phyloP scores from a whole-genome alignment of 192 early-diverging fungal species.

The Umbelopsis sp. region DNA sequence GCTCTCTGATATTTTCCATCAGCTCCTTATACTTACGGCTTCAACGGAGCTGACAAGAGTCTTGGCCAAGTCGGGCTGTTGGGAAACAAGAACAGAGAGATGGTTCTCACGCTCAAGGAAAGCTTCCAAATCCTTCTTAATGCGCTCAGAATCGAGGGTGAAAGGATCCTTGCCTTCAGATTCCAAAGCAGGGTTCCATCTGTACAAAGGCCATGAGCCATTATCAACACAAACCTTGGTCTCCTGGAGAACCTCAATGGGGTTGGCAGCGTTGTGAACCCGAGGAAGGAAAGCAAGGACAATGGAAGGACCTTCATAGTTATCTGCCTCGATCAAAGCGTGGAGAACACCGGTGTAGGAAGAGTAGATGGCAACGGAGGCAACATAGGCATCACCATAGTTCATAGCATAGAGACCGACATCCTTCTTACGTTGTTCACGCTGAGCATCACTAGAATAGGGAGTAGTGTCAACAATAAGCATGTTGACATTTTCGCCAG shows the following conservation, averaged over 20 bases:
- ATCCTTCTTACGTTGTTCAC: constrained; percentile 85
- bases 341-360: constrained; percentile 89
- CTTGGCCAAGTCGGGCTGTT: constrained; percentile 63
- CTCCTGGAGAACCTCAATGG: constrained; percentile 82
- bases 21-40: constrained; percentile 48
- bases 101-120: constrained; percentile 87
- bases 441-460: constrained; percentile 60
- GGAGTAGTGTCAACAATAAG: constrained; percentile 87
- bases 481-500: constrained; percentile 85
- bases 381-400: constrained; percentile 89
- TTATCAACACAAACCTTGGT: constrained; percentile 88
- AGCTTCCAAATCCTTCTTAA: constrained; percentile 75
- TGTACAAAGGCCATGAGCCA: constrained; percentile 93
- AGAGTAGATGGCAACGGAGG: constrained; percentile 85
- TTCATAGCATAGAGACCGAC: constrained; percentile 95
- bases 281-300: constrained; percentile 87
- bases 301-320: constrained; percentile 84
- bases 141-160: constrained; percentile 73
- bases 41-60: constrained; percentile 66
- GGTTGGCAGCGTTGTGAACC: constrained; percentile 51
- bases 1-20: too few species aligned
- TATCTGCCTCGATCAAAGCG: constrained; percentile 89
- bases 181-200: constrained; percentile 82
- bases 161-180: constrained; percentile 65
- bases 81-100: constrained; percentile 72